Conservation (phyloP, 345 rosid species). For the Aquilaria yunnanensis region DNA sequence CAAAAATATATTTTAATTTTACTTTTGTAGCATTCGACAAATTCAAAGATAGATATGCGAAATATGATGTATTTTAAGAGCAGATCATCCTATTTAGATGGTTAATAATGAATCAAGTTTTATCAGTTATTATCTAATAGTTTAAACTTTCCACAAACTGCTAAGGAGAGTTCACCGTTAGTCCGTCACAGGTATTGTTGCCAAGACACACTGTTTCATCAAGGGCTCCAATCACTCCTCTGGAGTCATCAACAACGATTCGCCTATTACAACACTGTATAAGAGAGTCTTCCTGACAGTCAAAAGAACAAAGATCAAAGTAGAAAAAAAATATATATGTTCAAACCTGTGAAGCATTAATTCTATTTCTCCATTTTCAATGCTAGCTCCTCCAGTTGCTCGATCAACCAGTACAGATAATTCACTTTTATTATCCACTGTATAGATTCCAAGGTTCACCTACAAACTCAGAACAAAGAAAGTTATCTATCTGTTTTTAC, state of each 20-base stretch:
- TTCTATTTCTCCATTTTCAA: slow-evolving; percentile 64
- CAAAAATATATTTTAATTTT: too few relatives aligned
- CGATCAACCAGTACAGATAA: slow-evolving; percentile 75
- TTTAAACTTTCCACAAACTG: not conserved
- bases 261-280: slow-evolving; percentile 26
- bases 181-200: slow-evolving; percentile 38
- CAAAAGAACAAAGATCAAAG: too few relatives aligned
- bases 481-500: too few relatives aligned
- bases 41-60: too few relatives aligned
- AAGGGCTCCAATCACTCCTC: slow-evolving; percentile 71
- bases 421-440: slow-evolving; percentile 42
- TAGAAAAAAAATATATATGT: not conserved
- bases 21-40: too few relatives aligned
- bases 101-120: too few relatives aligned
- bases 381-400: slow-evolving; percentile 69
- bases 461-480: slow-evolving; percentile 12
- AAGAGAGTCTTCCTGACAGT: too few relatives aligned
- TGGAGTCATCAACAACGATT: slow-evolving; percentile 32
- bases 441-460: slow-evolving; percentile 67
- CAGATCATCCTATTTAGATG: too few relatives aligned
- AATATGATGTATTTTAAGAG: too few relatives aligned
- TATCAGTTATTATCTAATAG: not conserved
- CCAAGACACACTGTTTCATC: slow-evolving; percentile 43
- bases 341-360: slow-evolving; percentile 74
- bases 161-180: slow-evolving; percentile 31